A percentile compares a stretch with the other conserved stretches of the same genome.
phyloP scores from a whole-genome alignment of 2,329 filamentous ascomycete genomes.

The Fulvia fulva region DNA sequence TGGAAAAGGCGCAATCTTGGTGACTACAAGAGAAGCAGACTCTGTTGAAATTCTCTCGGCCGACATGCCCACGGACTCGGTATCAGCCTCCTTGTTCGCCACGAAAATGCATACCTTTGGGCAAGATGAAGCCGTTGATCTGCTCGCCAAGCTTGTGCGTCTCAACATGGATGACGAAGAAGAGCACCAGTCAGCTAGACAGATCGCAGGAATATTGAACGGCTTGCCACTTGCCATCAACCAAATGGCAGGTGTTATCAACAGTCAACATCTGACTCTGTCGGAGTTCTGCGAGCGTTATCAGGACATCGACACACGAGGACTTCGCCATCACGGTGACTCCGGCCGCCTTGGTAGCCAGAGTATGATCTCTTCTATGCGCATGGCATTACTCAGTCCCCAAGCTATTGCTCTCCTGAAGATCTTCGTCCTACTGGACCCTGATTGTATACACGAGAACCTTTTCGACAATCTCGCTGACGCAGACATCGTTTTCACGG shows the following conservation, averaged over 20 bases:
- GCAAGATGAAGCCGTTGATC: not conserved
- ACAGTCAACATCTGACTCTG: not conserved
- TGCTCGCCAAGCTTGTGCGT: not conserved
- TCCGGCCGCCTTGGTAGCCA: not conserved
- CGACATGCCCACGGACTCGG: too few species aligned
- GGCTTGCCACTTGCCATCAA: constrained; percentile 8
- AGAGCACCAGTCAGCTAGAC: not conserved
- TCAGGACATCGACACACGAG: not conserved
- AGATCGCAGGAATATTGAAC: too few species aligned
- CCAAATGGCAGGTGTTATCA: constrained; percentile 6
- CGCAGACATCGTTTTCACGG: not conserved
- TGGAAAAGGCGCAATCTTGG: constrained; percentile 3
- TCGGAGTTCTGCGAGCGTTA: not conserved
- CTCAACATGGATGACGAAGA: not conserved
- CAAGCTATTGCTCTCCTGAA: not conserved
- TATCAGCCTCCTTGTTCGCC: too few species aligned
- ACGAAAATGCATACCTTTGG: too few species aligned
- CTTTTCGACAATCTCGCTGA: not conserved
- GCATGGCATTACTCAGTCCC: not conserved
- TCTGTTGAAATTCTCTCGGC: not conserved
- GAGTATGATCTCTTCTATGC: too few species aligned
- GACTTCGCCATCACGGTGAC: not conserved
- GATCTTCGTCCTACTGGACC: constrained; percentile 6
- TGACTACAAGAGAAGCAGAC: constrained; percentile 1
- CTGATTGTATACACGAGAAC: constrained; percentile 6